phyloP scores from a whole-genome alignment of 1,284 basidiomycete genomes.

The Cryptococcus floricola region DNA sequence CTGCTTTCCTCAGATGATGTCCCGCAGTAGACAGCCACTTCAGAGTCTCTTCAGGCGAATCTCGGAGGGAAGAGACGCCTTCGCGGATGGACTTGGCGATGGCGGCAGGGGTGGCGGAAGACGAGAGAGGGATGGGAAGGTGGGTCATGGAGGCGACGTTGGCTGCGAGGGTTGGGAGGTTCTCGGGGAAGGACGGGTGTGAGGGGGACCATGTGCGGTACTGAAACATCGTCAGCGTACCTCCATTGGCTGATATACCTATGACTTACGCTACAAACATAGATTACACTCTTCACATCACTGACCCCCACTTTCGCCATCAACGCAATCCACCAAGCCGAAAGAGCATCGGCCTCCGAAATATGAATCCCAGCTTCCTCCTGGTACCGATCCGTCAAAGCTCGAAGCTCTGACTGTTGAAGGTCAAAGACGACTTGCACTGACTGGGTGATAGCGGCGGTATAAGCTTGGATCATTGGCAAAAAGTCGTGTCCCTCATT shows the following conservation, averaged over 20 bases:
- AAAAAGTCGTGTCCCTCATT: not conserved
- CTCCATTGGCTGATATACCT: not conserved
- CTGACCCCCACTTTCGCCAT: slow-evolving; percentile 17
- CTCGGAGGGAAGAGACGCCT: too few species aligned
- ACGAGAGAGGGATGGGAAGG: slow-evolving; percentile 7
- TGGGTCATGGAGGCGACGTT: slow-evolving; percentile 31
- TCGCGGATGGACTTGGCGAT: too few species aligned
- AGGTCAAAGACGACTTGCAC: slow-evolving; percentile 3
- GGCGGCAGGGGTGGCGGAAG: not conserved
- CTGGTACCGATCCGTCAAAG: not conserved
- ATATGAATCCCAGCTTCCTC: not conserved
- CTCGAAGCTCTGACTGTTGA: not conserved
- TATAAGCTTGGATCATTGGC: too few species aligned
- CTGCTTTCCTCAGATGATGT: too few species aligned
- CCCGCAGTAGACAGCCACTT: too few species aligned
- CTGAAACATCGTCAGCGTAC: slow-evolving; percentile 6
- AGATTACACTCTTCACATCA: slow-evolving; percentile 14
- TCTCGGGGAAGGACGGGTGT: slow-evolving; percentile 23
- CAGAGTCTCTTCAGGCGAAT: too few species aligned
- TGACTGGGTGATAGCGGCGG: too few species aligned
- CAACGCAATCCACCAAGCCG: slow-evolving; percentile 24
- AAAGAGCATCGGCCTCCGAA: slow-evolving; percentile 23
- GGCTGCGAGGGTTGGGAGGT: slow-evolving; percentile 19
- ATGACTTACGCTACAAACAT: slow-evolving; percentile 26
- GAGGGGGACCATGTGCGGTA: slow-evolving; percentile 22